These are phyloP conservation scores for Lophiotrema nucula DNA, from an alignment of 495 filamentous ascomycete genomes.

Conservation along the genomic window DNA sequence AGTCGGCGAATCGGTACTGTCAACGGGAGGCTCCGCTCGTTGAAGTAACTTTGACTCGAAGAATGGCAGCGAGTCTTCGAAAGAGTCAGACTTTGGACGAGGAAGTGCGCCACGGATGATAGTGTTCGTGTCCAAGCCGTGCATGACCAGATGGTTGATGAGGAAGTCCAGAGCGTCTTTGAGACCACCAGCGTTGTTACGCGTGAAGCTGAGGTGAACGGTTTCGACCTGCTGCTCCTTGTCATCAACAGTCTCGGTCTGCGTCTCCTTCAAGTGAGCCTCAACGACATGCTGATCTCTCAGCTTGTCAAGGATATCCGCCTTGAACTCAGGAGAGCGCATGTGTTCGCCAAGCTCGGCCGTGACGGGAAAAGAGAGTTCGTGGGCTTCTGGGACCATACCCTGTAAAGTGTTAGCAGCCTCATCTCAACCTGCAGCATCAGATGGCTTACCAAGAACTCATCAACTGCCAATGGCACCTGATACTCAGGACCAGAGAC, in stretches of 20 bases:
- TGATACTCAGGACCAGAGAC: conserved; percentile 97
- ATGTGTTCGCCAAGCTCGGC: conserved; percentile 73
- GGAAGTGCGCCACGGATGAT: conserved; percentile 93
- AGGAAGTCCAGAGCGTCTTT: conserved; percentile 96
- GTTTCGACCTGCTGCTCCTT: conserved; percentile 45
- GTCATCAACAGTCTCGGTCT: conserved; percentile 35
- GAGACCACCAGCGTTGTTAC: conserved; percentile 93
- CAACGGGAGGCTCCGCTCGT: conserved; percentile 72
- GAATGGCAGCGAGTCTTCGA: conserved; percentile 92
- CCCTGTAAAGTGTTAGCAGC: conserved; percentile 54
- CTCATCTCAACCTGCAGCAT: background rate
- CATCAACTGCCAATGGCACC: conserved; percentile 92
- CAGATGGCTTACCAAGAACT: conserved; percentile 67
- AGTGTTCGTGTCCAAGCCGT: conserved; percentile 78
- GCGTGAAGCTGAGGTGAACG: conserved; percentile 75
- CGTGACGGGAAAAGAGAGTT: conserved; percentile 77
- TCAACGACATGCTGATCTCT: conserved; percentile 90
- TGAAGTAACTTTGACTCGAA: conserved; percentile 96
- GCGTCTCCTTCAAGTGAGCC: conserved; percentile 58
- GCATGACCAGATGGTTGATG: conserved; percentile 73
- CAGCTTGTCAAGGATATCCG: conserved; percentile 76
- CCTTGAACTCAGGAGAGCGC: conserved; percentile 70
- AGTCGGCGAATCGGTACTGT: conserved; percentile 78
- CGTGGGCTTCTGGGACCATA: conserved; percentile 95
- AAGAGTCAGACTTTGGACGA: conserved; percentile 95